A percentile compares a stretch with the other conserved stretches of the same genome.
These are phyloP conservation scores for Penicillium canariense DNA, from an alignment of 495 filamentous ascomycete genomes.

Conservation along the genomic window DNA sequence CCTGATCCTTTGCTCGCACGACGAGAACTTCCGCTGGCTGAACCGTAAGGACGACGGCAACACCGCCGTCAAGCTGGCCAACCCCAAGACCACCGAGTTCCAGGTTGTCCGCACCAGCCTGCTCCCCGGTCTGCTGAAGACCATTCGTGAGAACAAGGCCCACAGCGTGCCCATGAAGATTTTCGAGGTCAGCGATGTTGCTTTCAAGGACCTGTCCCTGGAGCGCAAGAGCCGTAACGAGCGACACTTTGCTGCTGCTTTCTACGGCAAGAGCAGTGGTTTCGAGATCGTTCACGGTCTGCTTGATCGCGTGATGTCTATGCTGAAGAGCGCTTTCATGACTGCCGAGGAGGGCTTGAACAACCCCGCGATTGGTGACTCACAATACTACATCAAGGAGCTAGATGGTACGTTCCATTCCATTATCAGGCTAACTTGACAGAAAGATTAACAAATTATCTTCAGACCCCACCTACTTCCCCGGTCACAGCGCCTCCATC, in stretches of 20 bases:
- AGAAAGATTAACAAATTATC: constrained; percentile 3
- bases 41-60: constrained; percentile 87
- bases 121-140: constrained; percentile 90
- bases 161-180: constrained; percentile 88
- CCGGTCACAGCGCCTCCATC: constrained; percentile 82
- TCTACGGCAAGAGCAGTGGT: constrained; percentile 89
- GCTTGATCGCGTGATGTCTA: constrained; percentile 85
- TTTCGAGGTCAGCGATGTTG: constrained; percentile 90
- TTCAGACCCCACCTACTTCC: constrained; percentile 82
- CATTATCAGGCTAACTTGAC: not conserved
- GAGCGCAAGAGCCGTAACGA: constrained; percentile 91
- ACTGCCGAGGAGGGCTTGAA: constrained; percentile 69
- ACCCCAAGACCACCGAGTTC: constrained; percentile 95
- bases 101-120: constrained; percentile 92
- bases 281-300: constrained; percentile 97
- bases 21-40: constrained; percentile 97
- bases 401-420: constrained; percentile 60
- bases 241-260: constrained; percentile 91
- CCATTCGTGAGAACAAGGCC: constrained; percentile 89
- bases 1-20: constrained; percentile 93
- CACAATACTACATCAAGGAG: constrained; percentile 88
- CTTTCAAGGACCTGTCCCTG: constrained; percentile 72
- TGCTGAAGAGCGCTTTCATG: constrained; percentile 83
- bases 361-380: constrained; percentile 52
- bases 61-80: constrained; percentile 83